Base-by-base conservation (phyloP, 1,139 yeast genomes). In the Saccharomyces hybrid region DNA sequence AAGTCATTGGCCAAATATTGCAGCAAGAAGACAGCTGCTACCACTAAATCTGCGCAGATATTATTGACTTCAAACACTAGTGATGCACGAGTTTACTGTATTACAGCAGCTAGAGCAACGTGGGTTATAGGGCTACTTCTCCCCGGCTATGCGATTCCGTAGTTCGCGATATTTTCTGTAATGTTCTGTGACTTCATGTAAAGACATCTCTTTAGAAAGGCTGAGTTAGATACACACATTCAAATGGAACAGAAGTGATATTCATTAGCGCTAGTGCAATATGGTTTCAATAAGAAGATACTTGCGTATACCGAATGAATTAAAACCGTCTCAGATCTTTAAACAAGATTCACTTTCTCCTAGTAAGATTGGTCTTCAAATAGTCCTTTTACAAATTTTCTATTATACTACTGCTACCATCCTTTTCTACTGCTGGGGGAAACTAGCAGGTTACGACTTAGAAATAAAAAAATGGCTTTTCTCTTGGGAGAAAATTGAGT, bases 401-500 rank as follows among this genome's bases (percentile, higher is more conserved):
- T 86, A 86, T 69, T 86, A 86, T 63, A 62, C 79, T 16, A 78
- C 86, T 1, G 91, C 91, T 4, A 66, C 78, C 2, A 64, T 82
- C 2, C 71, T 83, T 30, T 83, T 85, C 62, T 82, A 76, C 57
- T 67, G 80, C 13, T 78, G 83, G 55, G 79, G 88, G 1, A 74
- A 78, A 52, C 66, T 86, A 16, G 76, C 82, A 48, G 93, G 93
- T 0, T 80, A 83, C 62, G 79, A 78, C 31, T 84, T 88, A 70
- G 68, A 83, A 14, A 79, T 66, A 28, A 57, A 55, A 25, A 58
- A 75, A 48, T 85, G 95, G 84, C 75, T 90, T n/a, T 86, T 90
- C 63, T 84, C 88, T 59, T 90, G 96, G 96, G 81, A 82, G 60
- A 73, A 81, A 44, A 81, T 91, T 2, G 78, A 89, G 9, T 75